Conservation (phyloP, 2,329 filamentous ascomycete genomes). For the Neofusicoccum sp. region DNA sequence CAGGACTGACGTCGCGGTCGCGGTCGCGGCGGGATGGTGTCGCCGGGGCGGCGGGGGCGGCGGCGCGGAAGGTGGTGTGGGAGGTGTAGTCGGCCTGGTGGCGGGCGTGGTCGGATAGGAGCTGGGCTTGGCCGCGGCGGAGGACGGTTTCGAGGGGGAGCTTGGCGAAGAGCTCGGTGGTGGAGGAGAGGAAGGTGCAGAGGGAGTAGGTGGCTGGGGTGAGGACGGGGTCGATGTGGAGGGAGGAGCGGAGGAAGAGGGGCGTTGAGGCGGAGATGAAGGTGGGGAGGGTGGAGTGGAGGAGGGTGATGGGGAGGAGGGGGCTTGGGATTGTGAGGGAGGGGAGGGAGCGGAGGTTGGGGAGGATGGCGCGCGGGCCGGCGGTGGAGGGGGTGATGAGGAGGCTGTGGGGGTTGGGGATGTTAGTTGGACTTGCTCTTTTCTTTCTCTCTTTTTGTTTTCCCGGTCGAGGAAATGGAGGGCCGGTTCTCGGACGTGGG, state of each 20-base stretch:
- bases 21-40: constrained; percentile 17
- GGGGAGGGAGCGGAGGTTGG: constrained; percentile 73
- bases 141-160: constrained; percentile 90
- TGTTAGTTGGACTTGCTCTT: no score
- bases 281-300: constrained; percentile 82
- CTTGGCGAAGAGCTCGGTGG: constrained; percentile 77
- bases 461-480: background rate
- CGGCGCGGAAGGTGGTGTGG: constrained; percentile 26
- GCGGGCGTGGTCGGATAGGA: constrained; percentile 42
- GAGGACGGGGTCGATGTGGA: constrained; percentile 76
- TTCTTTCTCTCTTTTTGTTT: no score
- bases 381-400: constrained; percentile 79
- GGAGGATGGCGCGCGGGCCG: constrained; percentile 73
- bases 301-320: constrained; percentile 77
- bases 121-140: constrained; percentile 78
- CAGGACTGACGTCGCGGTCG: background rate
- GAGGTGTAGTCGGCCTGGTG: constrained; percentile 29
- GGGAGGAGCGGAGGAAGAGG: constrained; percentile 78
- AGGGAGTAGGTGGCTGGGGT: constrained; percentile 81
- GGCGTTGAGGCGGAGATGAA: constrained; percentile 80
- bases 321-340: constrained; percentile 64
- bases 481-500: background rate
- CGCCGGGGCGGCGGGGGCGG: constrained; percentile 15
- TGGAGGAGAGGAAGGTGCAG: constrained; percentile 76
- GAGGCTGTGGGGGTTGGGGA: constrained; percentile 60